phyloP scores from a whole-genome alignment of 495 filamentous ascomycete species.

The Neurospora sp. region DNA sequence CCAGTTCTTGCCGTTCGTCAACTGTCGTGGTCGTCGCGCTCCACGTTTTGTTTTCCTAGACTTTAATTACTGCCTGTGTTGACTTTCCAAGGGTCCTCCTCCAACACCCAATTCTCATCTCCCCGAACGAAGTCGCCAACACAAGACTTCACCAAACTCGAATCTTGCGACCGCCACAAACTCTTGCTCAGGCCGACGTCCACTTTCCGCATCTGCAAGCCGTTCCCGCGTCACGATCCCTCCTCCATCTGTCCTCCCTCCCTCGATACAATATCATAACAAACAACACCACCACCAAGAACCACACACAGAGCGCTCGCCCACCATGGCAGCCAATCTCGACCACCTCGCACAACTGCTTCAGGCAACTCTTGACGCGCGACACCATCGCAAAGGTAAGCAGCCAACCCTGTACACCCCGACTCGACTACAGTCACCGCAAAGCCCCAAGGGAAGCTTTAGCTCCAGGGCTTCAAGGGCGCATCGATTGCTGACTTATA shows the following conservation, averaged over 20 bases:
- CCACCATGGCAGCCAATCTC: constrained; percentile 67
- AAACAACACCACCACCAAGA: neutral
- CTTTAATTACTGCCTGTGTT: neutral
- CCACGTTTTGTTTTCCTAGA: neutral
- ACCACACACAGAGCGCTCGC: neutral
- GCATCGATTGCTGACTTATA: neutral
- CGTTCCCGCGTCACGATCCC: neutral
- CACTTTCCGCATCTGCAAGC: neutral
- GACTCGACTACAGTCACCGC: neutral
- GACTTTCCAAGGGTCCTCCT: neutral
- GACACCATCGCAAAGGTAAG: constrained; percentile 79
- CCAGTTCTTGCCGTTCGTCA: neutral
- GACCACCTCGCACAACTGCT: constrained; percentile 67
- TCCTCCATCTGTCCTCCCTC: neutral
- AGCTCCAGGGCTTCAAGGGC: neutral
- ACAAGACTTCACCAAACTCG: neutral
- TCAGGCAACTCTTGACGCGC: constrained; percentile 75
- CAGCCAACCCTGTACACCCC: neutral
- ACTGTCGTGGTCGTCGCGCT: neutral
- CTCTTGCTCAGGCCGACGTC: neutral
- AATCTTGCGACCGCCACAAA: neutral
- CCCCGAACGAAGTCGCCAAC: neutral
- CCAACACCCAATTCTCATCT: neutral
- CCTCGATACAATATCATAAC: neutral
- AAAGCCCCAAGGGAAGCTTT: neutral